Base-by-base conservation (phyloP, 2,329 filamentous ascomycete species). In the Ophiostoma australiae region DNA sequence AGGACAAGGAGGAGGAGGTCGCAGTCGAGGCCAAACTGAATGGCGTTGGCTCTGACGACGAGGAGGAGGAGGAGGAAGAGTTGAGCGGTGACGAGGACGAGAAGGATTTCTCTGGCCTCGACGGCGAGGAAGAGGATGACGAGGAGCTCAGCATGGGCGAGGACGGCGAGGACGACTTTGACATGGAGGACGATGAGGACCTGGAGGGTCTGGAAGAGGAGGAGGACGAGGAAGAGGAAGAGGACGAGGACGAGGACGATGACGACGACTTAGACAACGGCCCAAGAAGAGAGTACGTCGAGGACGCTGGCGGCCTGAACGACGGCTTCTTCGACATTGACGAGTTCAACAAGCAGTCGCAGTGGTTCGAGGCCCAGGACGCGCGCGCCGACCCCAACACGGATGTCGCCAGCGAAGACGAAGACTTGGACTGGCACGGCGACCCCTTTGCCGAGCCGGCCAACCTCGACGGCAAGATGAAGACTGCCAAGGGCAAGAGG, bases 301-400 rank as follows among this genome's bases (percentile, higher is more conserved):
- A 89, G 75, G 93, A 98, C 77, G 89, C 89, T 4, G 85, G 95
- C 77, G 93, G 93, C 7, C 87, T 99, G 41, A 98, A 99, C 77
- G 95, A 99, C 77, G 94, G 93, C 5, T 99, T 99, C 82, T 99
- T 99, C 82, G 97, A 93, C 20, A 94, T 99, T 76, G 94, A 98
- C 76, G 89, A 96, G 72, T 99, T 99, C 86, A 99, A 99, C 84
- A 92, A 90, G 78, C 92, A 96, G 78, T 92, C 93, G 1, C 92
- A 97, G 76, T 91, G 90, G 78, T 89, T 97, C 68, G 95, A 99
- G 80, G 89, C 92, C 74, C 91, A 93, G 79, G 94, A 98, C 78
- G 86, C 87, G 37, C 85, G 87, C 74, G 93, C 91, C 37, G 92
- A 94, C 75, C 87, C 88, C 52, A 89, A 91, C 75, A 90, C 90